Evolutionary conservation across 345 rosid species (phyloP), one percentile per base, ranked within the genome.

Genomic region (Hypericum androsaemum): DNA sequence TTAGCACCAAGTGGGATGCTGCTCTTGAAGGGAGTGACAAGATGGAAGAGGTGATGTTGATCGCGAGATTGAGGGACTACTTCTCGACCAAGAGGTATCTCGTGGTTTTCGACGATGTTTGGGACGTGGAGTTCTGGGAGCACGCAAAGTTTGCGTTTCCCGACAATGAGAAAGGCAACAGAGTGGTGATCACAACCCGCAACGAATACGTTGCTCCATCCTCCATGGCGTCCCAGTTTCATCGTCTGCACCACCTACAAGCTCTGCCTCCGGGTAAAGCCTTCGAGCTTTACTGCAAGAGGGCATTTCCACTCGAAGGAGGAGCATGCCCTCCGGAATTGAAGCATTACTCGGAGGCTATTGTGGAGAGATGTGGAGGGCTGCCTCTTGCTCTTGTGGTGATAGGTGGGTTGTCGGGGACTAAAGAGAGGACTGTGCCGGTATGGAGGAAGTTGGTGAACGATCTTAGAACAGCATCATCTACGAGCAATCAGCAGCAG

Each of bases 101-200:
- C 4, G 37, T 54, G 10, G 43, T 39, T 8, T 15, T 54, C 7
- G 58, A 54, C 9, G 58, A 54, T 40, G 46, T 54, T 9, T 54
- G 58, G 58, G 11, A 41, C 15, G 10, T 10, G 8, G 58, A 39
- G 17, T 41, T 54, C 16, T 54, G 58, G 58, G 43, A 9, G 11
- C 32, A 54, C 35, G 17, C 41, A 9, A 42, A 54, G 12, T 10
- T 36, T 6, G 43, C 58, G 5, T 41, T 54, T 7, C 45, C 46
- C 2, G 36, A 54, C 7, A 37, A 41, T 12, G 32, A 40, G 6
- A 42, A 39, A 10, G 59, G 59, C 6, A 42, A 39, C 11, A 11
- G 59, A 36, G 13, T 55, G 2, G 35, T 55, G 5, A 5, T 55
- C 48, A 55, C 59, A n/a, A 55, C 59, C n/a, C 13, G 59, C 2